Conservation (phyloP, 176 grass and related monocot genomes). For the Bolboschoenus planiculmis region DNA sequence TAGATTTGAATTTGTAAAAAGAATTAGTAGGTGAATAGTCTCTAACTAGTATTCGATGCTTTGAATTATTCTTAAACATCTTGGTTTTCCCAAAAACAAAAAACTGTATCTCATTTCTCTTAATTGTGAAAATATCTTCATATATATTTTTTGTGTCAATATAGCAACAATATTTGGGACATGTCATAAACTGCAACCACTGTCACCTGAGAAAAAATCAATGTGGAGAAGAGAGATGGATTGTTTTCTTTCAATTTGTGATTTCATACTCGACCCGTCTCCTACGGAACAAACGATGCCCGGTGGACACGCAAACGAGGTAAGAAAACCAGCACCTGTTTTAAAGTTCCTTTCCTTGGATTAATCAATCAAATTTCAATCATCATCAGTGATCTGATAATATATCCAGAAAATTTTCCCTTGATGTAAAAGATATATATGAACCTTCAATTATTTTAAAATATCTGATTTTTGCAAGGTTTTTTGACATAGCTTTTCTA, state of each 20-base stretch:
- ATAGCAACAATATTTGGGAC: slow-evolving; percentile 89
- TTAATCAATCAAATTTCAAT: not conserved
- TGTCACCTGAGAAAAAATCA: slow-evolving; percentile 60
- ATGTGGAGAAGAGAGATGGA: slow-evolving; percentile 99
- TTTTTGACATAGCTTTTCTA: not conserved
- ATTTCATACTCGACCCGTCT: slow-evolving; percentile 78
- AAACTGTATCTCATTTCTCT: not conserved
- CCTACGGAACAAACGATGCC: slow-evolving; percentile 61
- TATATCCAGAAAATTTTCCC: not conserved
- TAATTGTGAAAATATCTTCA: not conserved
- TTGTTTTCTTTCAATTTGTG: slow-evolving; percentile 89
- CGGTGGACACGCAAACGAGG: slow-evolving; percentile 67
- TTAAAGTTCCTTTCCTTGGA: not conserved
- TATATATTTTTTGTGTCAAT: not conserved
- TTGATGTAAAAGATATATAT: not conserved
- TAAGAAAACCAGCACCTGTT: slow-evolving; percentile 22
- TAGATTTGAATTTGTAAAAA: too few species aligned
- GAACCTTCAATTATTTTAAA: not conserved
- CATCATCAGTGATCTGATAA: not conserved
- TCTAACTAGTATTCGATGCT: too few species aligned
- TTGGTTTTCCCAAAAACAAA: not conserved
- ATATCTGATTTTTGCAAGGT: not conserved
- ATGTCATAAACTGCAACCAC: slow-evolving; percentile 58
- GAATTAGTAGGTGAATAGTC: too few species aligned
- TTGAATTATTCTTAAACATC: too few species aligned